Percentiles rank a stretch among this genome's conserved stretches.
Evolutionary conservation across 2,329 filamentous ascomycete species (phyloP).

Genomic region (Rachicladosporium sp.): DNA sequence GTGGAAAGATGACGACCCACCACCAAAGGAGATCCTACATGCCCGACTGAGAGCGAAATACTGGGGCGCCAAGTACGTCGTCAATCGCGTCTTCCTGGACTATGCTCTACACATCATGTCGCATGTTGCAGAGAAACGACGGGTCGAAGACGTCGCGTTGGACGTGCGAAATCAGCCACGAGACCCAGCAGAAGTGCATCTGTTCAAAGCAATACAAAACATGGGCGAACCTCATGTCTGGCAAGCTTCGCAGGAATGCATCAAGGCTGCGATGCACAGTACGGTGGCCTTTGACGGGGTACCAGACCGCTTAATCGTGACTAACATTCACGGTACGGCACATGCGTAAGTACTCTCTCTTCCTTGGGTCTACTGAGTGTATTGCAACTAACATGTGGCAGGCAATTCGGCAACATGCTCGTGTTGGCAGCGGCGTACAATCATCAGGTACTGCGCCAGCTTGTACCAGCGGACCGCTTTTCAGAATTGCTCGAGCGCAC

Average conservation of each 20-base stretch:
- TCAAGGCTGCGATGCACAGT: slow-evolving; percentile 68
- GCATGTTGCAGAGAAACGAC: slow-evolving; percentile 11
- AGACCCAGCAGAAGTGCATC: slow-evolving; percentile 20
- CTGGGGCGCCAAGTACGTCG: slow-evolving; percentile 83
- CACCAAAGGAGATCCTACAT: slow-evolving; percentile 62
- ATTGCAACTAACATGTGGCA: slow-evolving; percentile 28
- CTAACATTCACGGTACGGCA: slow-evolving; percentile 91
- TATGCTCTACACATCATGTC: slow-evolving; percentile 43
- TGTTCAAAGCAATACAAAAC: slow-evolving; percentile 24
- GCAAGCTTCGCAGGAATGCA: slow-evolving; percentile 36
- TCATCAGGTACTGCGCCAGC: slow-evolving; percentile 27
- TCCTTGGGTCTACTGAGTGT: neutral
- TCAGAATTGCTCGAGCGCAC: slow-evolving; percentile 56
- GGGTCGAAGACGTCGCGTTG: slow-evolving; percentile 15
- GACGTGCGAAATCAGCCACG: slow-evolving; percentile 20
- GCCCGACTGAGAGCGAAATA: slow-evolving; percentile 86
- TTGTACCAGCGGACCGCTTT: slow-evolving; percentile 46
- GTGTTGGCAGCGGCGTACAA: slow-evolving; percentile 74
- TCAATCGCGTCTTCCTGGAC: slow-evolving; percentile 65
- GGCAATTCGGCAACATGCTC: slow-evolving; percentile 93
- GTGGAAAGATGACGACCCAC: slow-evolving; percentile 57
- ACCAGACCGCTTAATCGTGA: slow-evolving; percentile 61
- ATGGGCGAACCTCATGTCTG: slow-evolving; percentile 18
- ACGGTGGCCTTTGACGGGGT: slow-evolving; percentile 72
- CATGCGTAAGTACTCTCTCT: slow-evolving; percentile 63